Evolutionary conservation across 1,139 yeast genomes (phyloP), one percentile per base, ranked within the genome.

Genomic region (Kodamaea plutei): DNA sequence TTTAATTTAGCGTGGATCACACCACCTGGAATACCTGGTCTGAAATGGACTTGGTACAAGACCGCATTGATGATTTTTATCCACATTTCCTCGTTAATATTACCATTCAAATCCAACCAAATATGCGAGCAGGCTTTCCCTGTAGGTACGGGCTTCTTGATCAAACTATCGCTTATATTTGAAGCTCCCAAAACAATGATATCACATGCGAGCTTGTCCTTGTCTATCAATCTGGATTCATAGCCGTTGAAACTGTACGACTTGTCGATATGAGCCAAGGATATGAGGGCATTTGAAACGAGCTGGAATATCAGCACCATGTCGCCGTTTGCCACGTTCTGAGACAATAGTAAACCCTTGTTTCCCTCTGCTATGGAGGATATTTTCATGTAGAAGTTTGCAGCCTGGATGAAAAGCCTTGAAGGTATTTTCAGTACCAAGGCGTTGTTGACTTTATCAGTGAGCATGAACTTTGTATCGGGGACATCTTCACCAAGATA

Each of bases 101-200:
- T 56, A 1, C 94, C 93, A 25, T 64, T 54, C 20, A 80, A 54
- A 43, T 80, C 84, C 7, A 84, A 63, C 96, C 96, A 87, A 8
- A 84, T 56, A 30, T 73, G 73, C 1, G 83, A 72, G 36, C 87
- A 79, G 2, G 91, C 77, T 17, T 64, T 57, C 0, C 79, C 82
- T 3, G 67, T 51, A 0, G 89, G 83, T 1, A 82, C 72, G 1
- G 72, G 58, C 1, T 48, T 45, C 20, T 27, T 32, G 8, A 17
- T 26, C 8, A 31, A 10, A 31, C 45, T 1, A 8, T 25, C 16
- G 13, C n/a, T 20, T 13, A 18, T 23, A 5, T 25, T 15, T 8
- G 26, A 31, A 8, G 31, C 31, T 4, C 45, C 43, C 12, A 35
- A 29, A 43, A 46, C 57, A n/a, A 76, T 58, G 15, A 82, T 69